Evolutionary conservation across 2,329 filamentous ascomycete species (phyloP).

Genomic region (Fusarium dimerum): DNA sequence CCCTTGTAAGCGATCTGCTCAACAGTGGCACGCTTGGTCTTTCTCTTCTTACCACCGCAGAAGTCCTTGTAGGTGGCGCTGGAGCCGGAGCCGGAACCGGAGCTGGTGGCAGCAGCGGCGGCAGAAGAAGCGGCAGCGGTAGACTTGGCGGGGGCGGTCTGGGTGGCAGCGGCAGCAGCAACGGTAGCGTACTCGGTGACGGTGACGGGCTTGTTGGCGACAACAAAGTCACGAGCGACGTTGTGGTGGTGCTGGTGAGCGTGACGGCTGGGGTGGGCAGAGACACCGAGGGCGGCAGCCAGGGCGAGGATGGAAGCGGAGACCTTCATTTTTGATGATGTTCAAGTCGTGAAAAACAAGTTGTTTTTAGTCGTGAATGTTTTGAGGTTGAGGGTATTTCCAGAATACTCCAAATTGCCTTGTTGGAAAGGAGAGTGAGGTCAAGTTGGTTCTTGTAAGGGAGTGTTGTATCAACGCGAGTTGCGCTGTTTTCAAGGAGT

Average conservation of each 20-base stretch:
- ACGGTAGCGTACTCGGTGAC: slow-evolving; percentile 24
- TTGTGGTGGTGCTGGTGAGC: slow-evolving; percentile 38
- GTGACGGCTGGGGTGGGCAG: slow-evolving; percentile 43
- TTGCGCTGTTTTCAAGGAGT: slow-evolving; percentile 26
- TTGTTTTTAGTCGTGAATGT: slow-evolving; percentile 8
- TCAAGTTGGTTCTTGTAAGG: slow-evolving; percentile 21
- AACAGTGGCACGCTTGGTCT: slow-evolving; percentile 47
- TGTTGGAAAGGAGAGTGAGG: slow-evolving; percentile 19
- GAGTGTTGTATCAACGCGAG: slow-evolving; percentile 26
- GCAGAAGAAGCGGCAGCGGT: slow-evolving; percentile 4
- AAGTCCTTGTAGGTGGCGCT: slow-evolving; percentile 32
- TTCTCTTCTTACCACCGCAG: slow-evolving; percentile 34
- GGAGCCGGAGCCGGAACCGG: slow-evolving; percentile 11
- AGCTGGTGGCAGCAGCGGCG: background rate
- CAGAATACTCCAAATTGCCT: slow-evolving; percentile 27
- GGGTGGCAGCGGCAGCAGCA: slow-evolving; percentile 11
- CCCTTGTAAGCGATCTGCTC: slow-evolving; percentile 49
- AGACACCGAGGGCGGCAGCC: slow-evolving; percentile 43
- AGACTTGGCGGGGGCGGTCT: slow-evolving; percentile 12
- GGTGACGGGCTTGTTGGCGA: slow-evolving; percentile 36
- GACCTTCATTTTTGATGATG: slow-evolving; percentile 42
- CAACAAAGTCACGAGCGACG: slow-evolving; percentile 36
- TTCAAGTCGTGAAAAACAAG: slow-evolving; percentile 4
- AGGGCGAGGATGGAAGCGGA: slow-evolving; percentile 38
- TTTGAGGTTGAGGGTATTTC: slow-evolving; percentile 16